Base-by-base conservation (phyloP, 1,139 yeast species). In the Pneumocystis wakefieldiae region DNA sequence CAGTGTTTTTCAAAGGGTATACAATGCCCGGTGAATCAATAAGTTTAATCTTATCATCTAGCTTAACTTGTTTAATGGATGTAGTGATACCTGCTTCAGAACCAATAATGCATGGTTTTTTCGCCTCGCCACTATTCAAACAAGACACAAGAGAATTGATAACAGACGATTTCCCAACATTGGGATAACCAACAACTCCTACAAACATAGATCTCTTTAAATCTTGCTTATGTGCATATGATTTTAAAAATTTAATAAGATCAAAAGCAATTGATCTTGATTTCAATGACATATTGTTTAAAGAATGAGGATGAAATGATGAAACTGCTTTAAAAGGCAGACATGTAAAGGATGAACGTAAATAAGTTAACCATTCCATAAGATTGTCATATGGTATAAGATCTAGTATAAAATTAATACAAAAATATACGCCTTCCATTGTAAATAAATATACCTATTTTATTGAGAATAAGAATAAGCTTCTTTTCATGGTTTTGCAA, bases 31-130 rank as follows among this genome's bases (percentile, higher is more conserved):
- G 98, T 62, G 97, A 89, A 74, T 92, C 98, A 72, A 92, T 80
- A 67, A 92, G 80, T 74, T 87, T 88, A 69, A 92, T 81, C 74
- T 90, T 90, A 72, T 84, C 86, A 73, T 92, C 98, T 67, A 92
- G 82, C 76, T 92, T 92, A 66, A 92, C 90, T 74, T 90, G 95
- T 76, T 97, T 83, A 74, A 92, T 78, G 2, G 92, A 79, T 0
- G 96, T 91, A 38, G 98, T 92, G 53, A 92, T 92, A 73, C 98
- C 98, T 3, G 99, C 97, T 76, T 87, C 94, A 71, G 95, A 94
- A 60, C 98, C 99, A 41, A 88, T 95, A 15, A 98, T 97, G 73
- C 98, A 92, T 12, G 92, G 94, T 35, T 80, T 77, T 59, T 81
- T 80, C 65, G 72, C 72, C 14, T 65, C 66, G 15, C 64, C 61